A percentile compares a stretch with the other conserved stretches of the same genome.
Conservation (phyloP, 1,284 basidiomycete species). For the Pseudozyma hubeiensis region DNA sequence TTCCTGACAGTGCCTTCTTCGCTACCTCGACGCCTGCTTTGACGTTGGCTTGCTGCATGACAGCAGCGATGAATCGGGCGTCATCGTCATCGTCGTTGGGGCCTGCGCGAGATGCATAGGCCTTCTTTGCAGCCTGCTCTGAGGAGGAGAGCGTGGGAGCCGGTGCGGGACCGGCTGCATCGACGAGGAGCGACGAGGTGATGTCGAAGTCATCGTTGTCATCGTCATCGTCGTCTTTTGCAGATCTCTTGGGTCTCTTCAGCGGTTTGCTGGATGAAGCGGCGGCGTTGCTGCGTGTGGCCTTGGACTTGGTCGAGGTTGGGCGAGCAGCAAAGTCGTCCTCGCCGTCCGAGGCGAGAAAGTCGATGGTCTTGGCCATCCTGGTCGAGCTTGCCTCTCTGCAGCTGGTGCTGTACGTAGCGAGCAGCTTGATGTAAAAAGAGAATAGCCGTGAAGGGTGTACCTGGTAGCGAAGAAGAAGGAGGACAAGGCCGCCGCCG, state of each 20-base stretch:
- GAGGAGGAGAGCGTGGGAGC: conserved; percentile 10
- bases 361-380: conserved; percentile 61
- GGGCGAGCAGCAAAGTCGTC: conserved; percentile 18
- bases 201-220: conserved; percentile 45
- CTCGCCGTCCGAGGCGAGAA: conserved; percentile 59
- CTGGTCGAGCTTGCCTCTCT: background rate
- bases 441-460: conserved; percentile 1
- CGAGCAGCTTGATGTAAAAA: background rate
- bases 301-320: conserved; percentile 15
- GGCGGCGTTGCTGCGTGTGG: conserved; percentile 18
- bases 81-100: conserved; percentile 57
- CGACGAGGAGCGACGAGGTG: conserved; percentile 32
- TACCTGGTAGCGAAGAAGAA: background rate
- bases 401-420: background rate
- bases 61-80: conserved; percentile 63
- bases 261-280: conserved; percentile 31
- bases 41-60: conserved; percentile 64
- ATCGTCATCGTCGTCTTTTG: conserved; percentile 15
- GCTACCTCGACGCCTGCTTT: conserved; percentile 63
- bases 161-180: conserved; percentile 13
- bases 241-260: conserved; percentile 11
- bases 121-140: conserved; percentile 9
- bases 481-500: background rate
- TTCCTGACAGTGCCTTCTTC: conserved; percentile 52
- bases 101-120: conserved; percentile 14